Conservation (phyloP, 495 filamentous ascomycete species). For the Aspergillus campestris region DNA sequence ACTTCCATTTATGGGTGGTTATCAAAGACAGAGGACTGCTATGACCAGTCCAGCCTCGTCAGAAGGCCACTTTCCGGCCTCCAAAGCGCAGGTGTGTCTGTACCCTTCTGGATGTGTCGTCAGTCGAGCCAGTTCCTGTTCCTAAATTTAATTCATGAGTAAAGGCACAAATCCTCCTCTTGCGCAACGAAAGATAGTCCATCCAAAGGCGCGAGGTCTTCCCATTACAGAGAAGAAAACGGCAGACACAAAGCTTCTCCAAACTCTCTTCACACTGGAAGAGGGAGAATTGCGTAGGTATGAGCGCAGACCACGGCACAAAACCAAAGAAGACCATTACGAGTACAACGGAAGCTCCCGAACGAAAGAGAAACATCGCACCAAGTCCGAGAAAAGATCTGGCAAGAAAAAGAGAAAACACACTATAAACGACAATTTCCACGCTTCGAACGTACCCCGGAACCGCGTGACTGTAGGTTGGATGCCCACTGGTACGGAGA, state of each 20-base stretch:
- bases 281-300: slow-evolving; percentile 24
- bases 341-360: slow-evolving; percentile 25
- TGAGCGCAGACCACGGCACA: slow-evolving; percentile 51
- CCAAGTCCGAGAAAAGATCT: slow-evolving; percentile 30
- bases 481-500: not conserved
- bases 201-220: too few relatives aligned
- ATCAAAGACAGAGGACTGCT: too few relatives aligned
- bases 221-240: not conserved
- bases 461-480: slow-evolving; percentile 54
- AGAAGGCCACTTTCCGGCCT: too few relatives aligned
- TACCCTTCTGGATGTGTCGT: too few relatives aligned
- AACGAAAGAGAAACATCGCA: slow-evolving; percentile 13
- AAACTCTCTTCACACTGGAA: not conserved
- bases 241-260: not conserved
- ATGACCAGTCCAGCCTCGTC: too few relatives aligned
- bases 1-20: too few relatives aligned
- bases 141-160: too few relatives aligned
- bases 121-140: too few relatives aligned
- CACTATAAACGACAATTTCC: slow-evolving; percentile 53
- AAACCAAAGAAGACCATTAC: slow-evolving; percentile 50
- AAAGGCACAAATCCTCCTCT: too few relatives aligned
- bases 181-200: too few relatives aligned
- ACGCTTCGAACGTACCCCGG: slow-evolving; percentile 52
- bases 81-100: too few relatives aligned
- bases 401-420: slow-evolving; percentile 30